Base-by-base conservation (phyloP, 331 rosid species). In the Prunus yedoensis region DNA sequence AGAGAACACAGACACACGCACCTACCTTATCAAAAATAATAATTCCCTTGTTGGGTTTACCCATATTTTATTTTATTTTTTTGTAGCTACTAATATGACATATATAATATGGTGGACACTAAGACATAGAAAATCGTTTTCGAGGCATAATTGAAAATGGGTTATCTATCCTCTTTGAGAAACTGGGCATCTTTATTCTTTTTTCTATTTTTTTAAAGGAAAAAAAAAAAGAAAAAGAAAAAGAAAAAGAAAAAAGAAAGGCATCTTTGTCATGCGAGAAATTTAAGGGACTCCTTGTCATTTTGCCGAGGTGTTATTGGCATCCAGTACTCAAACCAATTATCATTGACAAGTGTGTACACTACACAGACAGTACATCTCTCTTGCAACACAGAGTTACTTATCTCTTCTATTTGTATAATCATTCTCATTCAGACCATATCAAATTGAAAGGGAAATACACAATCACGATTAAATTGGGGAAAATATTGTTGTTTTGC, bases 201-300 rank as follows among this genome's bases (percentile, higher is more conserved):
- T 5, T 21, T 21, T 21, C 21, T 21, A 21, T 21, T 21, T 21
- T 21, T 21, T 21, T 21, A 23, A 23, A 23, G 25, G 25, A 23
- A 23, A 21, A 21, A 21, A 21, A 21, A 21, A 21, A 21, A 21
- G 21, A 21, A 25, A 25, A 25, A 1, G 25, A 25, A 25, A 27
- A 27, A 27, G 28, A 27, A 27, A 27, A 27, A 27, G 28, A 27
- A 27, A 32, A 30, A 32, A 30, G 4, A 32, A 32, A 32, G 1
- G 74, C 74, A 76, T 73, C 81, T 77, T 66, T 69, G 56, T 78
- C 80, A 52, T 68, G 8, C 75, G 80, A 79, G 81, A 84, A 80
- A 80, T 70, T 80, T 72, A 70, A 74, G 85, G 82, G 62, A 72
- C 53, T 73, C n/a, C 51, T 56, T 79, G 77, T 83, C 87, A 70